These are phyloP conservation scores for Lactarius hengduanensis DNA, from an alignment of 768 basidiomycete genomes.

Conservation along the genomic window DNA sequence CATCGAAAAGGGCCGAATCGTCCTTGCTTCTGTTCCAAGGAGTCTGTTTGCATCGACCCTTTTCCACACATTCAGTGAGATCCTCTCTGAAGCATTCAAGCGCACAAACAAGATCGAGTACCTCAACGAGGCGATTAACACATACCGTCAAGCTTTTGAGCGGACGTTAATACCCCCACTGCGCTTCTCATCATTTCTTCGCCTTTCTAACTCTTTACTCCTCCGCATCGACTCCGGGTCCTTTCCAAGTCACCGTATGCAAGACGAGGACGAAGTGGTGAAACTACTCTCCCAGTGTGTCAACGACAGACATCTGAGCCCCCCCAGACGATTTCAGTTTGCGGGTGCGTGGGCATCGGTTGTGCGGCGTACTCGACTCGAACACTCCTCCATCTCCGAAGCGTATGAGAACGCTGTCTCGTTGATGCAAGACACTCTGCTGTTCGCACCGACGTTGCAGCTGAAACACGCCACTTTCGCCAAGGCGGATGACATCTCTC, in stretches of 20 bases:
- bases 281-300: background rate
- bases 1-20: no score
- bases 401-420: background rate
- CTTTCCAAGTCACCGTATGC: background rate
- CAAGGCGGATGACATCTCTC: fast-evolving
- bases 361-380: background rate
- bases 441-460: background rate
- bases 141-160: background rate
- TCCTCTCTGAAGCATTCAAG: no score
- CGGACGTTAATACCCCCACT: no score
- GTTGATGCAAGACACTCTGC: background rate
- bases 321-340: background rate
- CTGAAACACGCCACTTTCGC: background rate
- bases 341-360: background rate
- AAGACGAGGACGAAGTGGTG: background rate
- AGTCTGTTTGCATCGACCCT: no score
- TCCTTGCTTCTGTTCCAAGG: no score
- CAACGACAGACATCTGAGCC: no score
- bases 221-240: no score
- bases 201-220: no score
- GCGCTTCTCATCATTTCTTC: no score
- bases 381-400: background rate
- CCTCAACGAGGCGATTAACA: background rate
- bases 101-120: background rate
- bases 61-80: no score